Percentiles rank a stretch among this genome's conserved stretches.
Evolutionary conservation across 2,329 filamentous ascomycete species (phyloP).

Genomic region (Raffaelea albimanens): DNA sequence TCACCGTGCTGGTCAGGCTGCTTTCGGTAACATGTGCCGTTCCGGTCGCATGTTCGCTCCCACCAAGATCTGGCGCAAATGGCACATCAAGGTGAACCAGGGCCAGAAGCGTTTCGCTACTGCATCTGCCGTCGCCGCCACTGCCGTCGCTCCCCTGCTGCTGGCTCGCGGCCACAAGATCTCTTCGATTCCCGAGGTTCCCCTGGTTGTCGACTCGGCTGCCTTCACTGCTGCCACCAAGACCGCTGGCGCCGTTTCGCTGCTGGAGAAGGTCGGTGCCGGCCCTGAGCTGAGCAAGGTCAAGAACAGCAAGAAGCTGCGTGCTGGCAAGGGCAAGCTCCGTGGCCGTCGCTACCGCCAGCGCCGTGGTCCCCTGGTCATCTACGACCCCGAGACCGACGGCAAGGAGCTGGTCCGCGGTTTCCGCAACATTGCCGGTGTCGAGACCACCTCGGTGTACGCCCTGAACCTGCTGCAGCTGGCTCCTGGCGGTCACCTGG

Average conservation of each 20-base stretch:
- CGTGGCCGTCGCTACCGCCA: conserved; percentile 93
- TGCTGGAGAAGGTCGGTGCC: conserved; percentile 87
- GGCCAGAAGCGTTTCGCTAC: conserved; percentile 99
- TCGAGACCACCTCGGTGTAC: conserved; percentile 92
- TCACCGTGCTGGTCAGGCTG: conserved; percentile 99
- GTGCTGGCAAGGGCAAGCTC: conserved; percentile 98
- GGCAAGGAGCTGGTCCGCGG: conserved; percentile 88
- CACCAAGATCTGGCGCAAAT: conserved; percentile 99
- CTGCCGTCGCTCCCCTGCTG: conserved; percentile 87
- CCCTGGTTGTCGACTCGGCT: conserved; percentile 87
- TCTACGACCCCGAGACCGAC: conserved; percentile 93
- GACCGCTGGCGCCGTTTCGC: conserved; percentile 77
- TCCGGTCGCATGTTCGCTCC: conserved; percentile 99
- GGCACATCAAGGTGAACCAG: conserved; percentile 99
- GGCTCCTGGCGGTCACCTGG: conserved; percentile 95
- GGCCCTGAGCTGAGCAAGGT: conserved; percentile 90
- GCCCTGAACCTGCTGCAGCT: conserved; percentile 98
- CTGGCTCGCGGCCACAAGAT: conserved; percentile 96
- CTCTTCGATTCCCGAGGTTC: conserved; percentile 86
- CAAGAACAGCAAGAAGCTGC: conserved; percentile 91
- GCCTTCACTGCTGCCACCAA: conserved; percentile 80
- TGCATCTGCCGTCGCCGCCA: conserved; percentile 93
- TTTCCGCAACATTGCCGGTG: conserved; percentile 98
- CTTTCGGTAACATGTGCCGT: conserved; percentile 99
- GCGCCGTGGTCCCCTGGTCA: conserved; percentile 92